Conservation (phyloP, 1,284 basidiomycete genomes). For the Takashimella koratensis region DNA sequence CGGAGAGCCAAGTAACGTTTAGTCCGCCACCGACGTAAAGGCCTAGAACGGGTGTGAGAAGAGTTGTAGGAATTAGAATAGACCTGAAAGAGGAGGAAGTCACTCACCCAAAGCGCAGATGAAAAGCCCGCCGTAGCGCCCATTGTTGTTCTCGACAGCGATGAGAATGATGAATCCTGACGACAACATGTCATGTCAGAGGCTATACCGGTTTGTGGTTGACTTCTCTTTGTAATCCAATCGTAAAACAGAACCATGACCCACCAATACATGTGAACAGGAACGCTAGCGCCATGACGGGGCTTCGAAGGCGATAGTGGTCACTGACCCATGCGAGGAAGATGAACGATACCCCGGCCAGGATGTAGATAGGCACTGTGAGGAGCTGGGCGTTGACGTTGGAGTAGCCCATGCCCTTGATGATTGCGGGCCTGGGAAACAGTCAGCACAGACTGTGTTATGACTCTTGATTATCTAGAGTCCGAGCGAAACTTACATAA, state of each 20-base stretch:
- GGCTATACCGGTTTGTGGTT: too few relatives aligned
- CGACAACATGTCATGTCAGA: too few relatives aligned
- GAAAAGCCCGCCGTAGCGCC: constrained; percentile 17
- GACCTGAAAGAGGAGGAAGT: too few relatives aligned
- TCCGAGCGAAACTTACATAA: too few relatives aligned
- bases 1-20: constrained; percentile 14
- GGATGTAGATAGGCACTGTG: constrained; percentile 21
- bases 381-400: constrained; percentile 26
- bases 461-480: too few relatives aligned
- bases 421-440: constrained; percentile 22
- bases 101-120: constrained; percentile 17
- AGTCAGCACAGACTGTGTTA: too few relatives aligned
- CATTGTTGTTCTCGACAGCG: constrained; percentile 4
- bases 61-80: too few relatives aligned
- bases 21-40: constrained; percentile 19
- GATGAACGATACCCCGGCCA: constrained; percentile 18
- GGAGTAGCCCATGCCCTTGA: constrained; percentile 26
- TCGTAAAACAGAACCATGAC: too few relatives aligned
- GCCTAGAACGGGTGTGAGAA: too few relatives aligned
- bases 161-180: constrained; percentile 25
- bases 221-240: too few relatives aligned
- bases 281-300: constrained; percentile 14
- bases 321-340: constrained; percentile 8
- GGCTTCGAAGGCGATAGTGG: constrained; percentile 16
- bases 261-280: constrained; percentile 12